These are phyloP conservation scores for Aspergillus wentii DNA, from an alignment of 495 filamentous ascomycete species.

Conservation along the genomic window DNA sequence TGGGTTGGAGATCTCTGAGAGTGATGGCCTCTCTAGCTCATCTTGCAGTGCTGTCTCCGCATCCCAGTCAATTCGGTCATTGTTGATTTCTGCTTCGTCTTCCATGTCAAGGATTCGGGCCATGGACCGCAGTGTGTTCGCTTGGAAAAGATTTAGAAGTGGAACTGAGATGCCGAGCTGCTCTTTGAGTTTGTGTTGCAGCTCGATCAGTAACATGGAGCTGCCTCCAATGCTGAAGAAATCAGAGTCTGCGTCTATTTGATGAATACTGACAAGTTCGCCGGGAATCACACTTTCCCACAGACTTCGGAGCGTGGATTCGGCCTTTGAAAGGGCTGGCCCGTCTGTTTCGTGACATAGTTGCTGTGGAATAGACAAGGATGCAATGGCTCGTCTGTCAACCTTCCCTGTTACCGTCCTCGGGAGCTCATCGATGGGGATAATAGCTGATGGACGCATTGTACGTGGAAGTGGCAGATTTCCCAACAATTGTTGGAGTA, in stretches of 20 bases:
- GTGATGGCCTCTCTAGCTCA: background rate
- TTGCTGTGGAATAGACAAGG: conserved; percentile 12
- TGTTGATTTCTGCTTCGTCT: conserved; percentile 5
- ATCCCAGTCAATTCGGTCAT: conserved; percentile 23
- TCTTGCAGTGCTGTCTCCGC: conserved; percentile 17
- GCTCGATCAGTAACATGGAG: conserved; percentile 22
- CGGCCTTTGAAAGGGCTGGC: conserved; percentile 14
- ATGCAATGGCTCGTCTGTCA: conserved; percentile 22
- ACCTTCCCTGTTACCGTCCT: conserved; percentile 25
- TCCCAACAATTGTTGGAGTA: conserved; percentile 13
- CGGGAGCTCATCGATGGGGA: conserved; percentile 27
- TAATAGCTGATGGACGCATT: conserved; percentile 29
- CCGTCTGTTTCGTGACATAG: conserved; percentile 7
- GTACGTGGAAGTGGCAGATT: conserved; percentile 27
- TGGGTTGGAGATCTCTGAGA: background rate
- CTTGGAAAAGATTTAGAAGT: conserved; percentile 18
- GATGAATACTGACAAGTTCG: conserved; percentile 4
- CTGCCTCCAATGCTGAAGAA: conserved; percentile 33
- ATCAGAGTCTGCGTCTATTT: conserved; percentile 13
- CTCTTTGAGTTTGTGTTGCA: conserved; percentile 14
- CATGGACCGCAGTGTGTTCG: conserved; percentile 21
- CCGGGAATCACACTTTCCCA: conserved; percentile 23
- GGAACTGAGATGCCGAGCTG: conserved; percentile 11
- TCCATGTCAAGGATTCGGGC: conserved; percentile 12
- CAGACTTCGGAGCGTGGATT: conserved; percentile 14